phyloP scores from a whole-genome alignment of 2,329 filamentous ascomycete species.

The Ceratocystis smalleyi region DNA sequence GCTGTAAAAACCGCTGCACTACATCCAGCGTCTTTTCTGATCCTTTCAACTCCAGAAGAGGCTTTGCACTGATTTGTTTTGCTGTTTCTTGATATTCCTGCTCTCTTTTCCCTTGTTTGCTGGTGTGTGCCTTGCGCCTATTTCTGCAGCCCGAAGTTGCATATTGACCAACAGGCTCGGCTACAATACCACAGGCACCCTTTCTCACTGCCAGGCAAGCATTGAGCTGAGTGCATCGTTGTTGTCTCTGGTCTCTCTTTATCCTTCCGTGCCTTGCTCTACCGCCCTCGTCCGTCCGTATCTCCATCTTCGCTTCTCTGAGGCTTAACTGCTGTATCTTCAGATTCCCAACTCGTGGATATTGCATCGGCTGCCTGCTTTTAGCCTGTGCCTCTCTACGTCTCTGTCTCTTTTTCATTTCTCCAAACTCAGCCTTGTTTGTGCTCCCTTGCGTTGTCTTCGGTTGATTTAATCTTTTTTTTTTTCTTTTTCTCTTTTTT shows the following conservation, averaged over 20 bases:
- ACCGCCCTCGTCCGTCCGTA: neutral
- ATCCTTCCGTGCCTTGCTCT: too few relatives aligned
- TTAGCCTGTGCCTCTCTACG: neutral
- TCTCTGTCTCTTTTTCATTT: neutral
- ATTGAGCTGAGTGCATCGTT: neutral
- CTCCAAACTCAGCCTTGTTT: constrained; percentile 7
- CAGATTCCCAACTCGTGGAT: neutral
- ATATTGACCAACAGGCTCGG: too few relatives aligned
- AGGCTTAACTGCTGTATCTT: neutral
- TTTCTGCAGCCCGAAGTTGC: neutral
- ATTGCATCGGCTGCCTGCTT: neutral
- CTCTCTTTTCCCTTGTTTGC: neutral
- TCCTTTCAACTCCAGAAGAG: neutral
- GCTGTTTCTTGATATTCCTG: neutral
- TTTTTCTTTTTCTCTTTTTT: neutral
- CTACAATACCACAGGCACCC: neutral
- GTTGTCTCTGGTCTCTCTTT: neutral
- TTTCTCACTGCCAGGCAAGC: neutral
- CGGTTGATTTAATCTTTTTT: neutral
- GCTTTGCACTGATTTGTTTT: neutral
- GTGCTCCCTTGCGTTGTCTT: neutral
- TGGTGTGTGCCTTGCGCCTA: neutral
- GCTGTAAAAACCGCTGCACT: too few relatives aligned
- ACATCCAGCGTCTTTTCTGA: too few relatives aligned
- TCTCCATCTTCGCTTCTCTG: neutral